Base-by-base conservation (phyloP, 2,329 filamentous ascomycete genomes). In the Sporothrix brunneoviolacea region DNA sequence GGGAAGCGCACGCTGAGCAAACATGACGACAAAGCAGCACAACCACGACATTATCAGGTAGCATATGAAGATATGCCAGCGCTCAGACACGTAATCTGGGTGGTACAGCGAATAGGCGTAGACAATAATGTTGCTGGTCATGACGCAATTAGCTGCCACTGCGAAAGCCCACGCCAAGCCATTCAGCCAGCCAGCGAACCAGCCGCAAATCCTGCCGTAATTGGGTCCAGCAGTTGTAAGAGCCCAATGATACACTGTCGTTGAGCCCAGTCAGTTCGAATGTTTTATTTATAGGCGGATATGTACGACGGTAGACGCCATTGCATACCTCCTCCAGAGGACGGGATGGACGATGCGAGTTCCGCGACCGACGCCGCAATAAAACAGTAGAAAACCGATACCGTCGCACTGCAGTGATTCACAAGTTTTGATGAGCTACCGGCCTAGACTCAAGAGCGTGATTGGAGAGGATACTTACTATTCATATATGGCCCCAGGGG, bases 181-280 rank as follows among this genome's bases (percentile, higher is more conserved):
- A 56, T 72, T 72, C 68, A 69, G 72, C 68, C 68, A 72, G 8
- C 70, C 70, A 8, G 70, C 68, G 47, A 71, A 70, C 61, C 70
- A 72, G 6, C 69, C 69, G 9, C 77, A 68, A 1, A 70, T 56
- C 16, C 77, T 72, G 24, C 79, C 78, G 64, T 73, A 75, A 48
- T 55, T 50, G 3, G n/a, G n/a, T n/a, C 59, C 64, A 2, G 79
- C 79, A 2, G 77, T 80, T 8, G 82, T 69, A 13, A 76, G 73
- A 3, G 79, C 79, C 76, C 77, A 82, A 58, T 82, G 79, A 52
- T 83, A 83, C 5, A 82, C 76, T 21, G n/a, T n/a, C n/a, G n/a
- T n/a, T n/a, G n/a, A n/a, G n/a, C n/a, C n/a, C n/a, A n/a, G n/a
- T n/a, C n/a, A n/a, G n/a, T n/a, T n/a, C n/a, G n/a, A n/a, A n/a